Percentiles rank a stretch among this genome's conserved stretches.
These are phyloP conservation scores for Eucalyptus coolabah DNA, from an alignment of 345 rosid species.

Conservation along the genomic window DNA sequence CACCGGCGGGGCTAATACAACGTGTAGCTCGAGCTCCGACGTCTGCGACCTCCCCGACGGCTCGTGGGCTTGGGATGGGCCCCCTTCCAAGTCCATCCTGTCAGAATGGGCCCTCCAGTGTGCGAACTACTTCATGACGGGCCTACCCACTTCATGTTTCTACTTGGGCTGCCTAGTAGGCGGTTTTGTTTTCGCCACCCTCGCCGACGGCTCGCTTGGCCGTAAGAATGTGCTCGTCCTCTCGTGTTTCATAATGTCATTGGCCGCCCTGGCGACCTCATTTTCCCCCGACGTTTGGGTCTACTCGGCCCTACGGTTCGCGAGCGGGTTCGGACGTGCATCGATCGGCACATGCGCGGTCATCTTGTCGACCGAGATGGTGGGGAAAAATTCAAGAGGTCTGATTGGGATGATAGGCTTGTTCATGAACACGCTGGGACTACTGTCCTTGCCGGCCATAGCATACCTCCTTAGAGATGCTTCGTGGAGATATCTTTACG, in stretches of 20 bases:
- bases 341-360: constrained; percentile 10
- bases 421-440: constrained; percentile 30
- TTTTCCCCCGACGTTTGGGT: constrained; percentile 23
- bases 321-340: constrained; percentile 17
- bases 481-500: constrained; percentile 40
- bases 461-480: constrained; percentile 13
- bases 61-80: background rate
- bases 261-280: constrained; percentile 5
- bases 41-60: background rate
- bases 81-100: background rate
- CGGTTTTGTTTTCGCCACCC: constrained; percentile 7
- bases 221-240: constrained; percentile 22
- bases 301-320: constrained; percentile 11
- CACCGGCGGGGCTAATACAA: background rate
- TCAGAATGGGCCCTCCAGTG: constrained; percentile 11
- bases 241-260: constrained; percentile 13
- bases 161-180: constrained; percentile 17
- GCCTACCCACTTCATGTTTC: constrained; percentile 5
- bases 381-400: constrained; percentile 31
- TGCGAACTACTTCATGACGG: background rate
- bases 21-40: background rate
- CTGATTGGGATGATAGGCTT: constrained; percentile 29
- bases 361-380: constrained; percentile 27
- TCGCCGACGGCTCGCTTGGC: constrained; percentile 21
- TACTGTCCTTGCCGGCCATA: constrained; percentile 33